A percentile compares a stretch with the other conserved stretches of the same genome.
These are phyloP conservation scores for Opeltia flavorubescens DNA, from an alignment of 495 filamentous ascomycete genomes.

Conservation along the genomic window DNA sequence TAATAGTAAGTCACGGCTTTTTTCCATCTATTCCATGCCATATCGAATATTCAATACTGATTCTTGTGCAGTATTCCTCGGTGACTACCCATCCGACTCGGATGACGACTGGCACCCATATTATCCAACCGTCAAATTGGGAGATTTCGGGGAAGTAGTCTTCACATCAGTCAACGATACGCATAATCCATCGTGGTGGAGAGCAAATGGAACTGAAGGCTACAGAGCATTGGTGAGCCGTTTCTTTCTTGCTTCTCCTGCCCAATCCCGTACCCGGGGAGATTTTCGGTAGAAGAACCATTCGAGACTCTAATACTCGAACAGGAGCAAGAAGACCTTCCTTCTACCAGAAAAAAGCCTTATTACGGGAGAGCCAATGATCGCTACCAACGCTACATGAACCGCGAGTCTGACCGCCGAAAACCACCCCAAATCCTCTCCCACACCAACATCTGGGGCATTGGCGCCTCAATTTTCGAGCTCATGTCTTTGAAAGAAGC, in stretches of 20 bases:
- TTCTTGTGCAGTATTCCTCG: slow-evolving; percentile 4
- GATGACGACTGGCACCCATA: neutral
- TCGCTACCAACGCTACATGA: neutral
- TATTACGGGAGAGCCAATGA: neutral
- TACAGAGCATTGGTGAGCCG: slow-evolving; percentile 7
- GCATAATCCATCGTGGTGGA: neutral
- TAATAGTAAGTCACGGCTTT: slow-evolving; percentile 2
- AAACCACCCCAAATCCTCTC: neutral
- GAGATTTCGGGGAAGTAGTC: slow-evolving; percentile 3
- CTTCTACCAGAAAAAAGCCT: neutral
- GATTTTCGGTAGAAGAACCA: too few relatives aligned
- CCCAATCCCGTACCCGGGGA: neutral
- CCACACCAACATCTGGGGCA: slow-evolving; percentile 10
- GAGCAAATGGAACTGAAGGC: neutral
- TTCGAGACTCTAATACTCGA: neutral
- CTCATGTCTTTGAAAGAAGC: slow-evolving; percentile 3
- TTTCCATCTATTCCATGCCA: neutral
- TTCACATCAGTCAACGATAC: neutral
- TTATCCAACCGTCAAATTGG: slow-evolving; percentile 1
- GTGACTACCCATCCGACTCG: neutral
- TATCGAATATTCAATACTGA: neutral
- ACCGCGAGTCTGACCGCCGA: neutral
- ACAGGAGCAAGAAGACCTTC: neutral
- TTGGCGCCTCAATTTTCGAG: slow-evolving; percentile 10
- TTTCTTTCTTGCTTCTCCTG: neutral